Percentiles rank a stretch among this genome's conserved stretches.
Conservation (phyloP, 208 protist species). For the Trypanosoma caninum region DNA sequence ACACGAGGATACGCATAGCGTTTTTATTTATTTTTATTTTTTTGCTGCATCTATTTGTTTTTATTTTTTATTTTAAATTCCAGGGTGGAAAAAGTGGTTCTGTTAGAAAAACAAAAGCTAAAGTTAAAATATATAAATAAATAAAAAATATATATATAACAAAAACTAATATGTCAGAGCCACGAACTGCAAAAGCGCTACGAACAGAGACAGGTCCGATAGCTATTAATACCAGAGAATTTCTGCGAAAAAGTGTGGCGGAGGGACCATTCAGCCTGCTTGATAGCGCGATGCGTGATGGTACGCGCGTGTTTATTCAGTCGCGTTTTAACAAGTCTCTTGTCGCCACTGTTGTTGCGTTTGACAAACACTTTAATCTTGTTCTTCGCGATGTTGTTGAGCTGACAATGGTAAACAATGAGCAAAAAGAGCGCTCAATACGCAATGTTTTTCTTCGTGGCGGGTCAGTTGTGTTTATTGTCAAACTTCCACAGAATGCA, state of each 20-base stretch:
- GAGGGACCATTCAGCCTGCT: constrained; percentile 81
- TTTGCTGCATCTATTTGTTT: no score
- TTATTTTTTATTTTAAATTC: no score
- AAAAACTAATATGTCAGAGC: constrained; percentile 28
- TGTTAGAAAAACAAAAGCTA: no score
- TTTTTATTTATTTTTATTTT: no score
- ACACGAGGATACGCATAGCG: no score
- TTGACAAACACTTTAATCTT: constrained; percentile 99
- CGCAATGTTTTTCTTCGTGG: constrained; percentile 99
- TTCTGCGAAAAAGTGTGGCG: constrained; percentile 50
- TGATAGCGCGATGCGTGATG: constrained; percentile 71
- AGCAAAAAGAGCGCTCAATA: constrained; percentile 94
- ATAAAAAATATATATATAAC: neutral
- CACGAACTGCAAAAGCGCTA: constrained; percentile 30
- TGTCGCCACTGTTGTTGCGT: constrained; percentile 97
- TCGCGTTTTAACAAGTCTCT: constrained; percentile 99
- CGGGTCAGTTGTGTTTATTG: constrained; percentile 98
- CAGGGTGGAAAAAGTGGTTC: no score
- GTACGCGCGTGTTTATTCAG: constrained; percentile 96
- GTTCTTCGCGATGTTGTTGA: constrained; percentile 93
- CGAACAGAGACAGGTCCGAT: constrained; percentile 27
- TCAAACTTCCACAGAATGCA: constrained; percentile 89
- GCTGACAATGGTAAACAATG: constrained; percentile 90
- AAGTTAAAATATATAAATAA: neutral
- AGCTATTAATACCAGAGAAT: constrained; percentile 44